Evolutionary conservation across 2,329 filamentous ascomycete genomes (phyloP).

Genomic region (Cercospora citrullina): DNA sequence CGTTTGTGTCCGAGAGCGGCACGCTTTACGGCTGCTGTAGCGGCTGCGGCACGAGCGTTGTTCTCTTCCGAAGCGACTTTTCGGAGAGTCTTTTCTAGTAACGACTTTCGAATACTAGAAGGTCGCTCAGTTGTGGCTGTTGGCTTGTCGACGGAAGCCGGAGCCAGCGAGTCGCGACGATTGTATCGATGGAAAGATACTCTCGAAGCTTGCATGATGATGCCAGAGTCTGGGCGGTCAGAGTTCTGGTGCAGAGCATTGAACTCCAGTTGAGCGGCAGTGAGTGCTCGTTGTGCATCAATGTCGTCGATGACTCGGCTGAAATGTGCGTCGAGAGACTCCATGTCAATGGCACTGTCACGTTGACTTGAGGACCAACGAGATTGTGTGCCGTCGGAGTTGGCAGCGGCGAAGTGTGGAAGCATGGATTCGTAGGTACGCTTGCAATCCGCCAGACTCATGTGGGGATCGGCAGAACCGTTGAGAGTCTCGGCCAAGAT

Average conservation of each 20-base stretch:
- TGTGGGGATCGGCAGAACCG: constrained; percentile 17
- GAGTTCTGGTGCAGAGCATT: background rate
- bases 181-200: constrained; percentile 6
- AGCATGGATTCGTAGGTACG: constrained; percentile 24
- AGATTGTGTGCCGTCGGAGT: constrained; percentile 12
- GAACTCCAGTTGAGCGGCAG: constrained; percentile 13
- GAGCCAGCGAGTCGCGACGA: background rate
- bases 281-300: constrained; percentile 4
- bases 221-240: constrained; percentile 19
- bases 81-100: constrained; percentile 16
- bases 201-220: constrained; percentile 15
- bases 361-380: constrained; percentile 1
- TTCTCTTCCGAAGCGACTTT: constrained; percentile 5
- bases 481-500: constrained; percentile 23
- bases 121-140: background rate
- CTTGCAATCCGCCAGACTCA: constrained; percentile 24
- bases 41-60: constrained; percentile 5
- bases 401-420: constrained; percentile 26
- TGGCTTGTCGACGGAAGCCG: background rate
- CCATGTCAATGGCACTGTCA: constrained; percentile 9
- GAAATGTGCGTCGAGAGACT: constrained; percentile 22
- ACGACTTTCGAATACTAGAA: constrained; percentile 8
- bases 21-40: background rate
- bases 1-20: constrained; percentile 13
- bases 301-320: constrained; percentile 24